Evolutionary conservation across 352 stramenopile species (phyloP), one percentile per base, ranked within the genome.

Genomic region (Phytophthora litchii): DNA sequence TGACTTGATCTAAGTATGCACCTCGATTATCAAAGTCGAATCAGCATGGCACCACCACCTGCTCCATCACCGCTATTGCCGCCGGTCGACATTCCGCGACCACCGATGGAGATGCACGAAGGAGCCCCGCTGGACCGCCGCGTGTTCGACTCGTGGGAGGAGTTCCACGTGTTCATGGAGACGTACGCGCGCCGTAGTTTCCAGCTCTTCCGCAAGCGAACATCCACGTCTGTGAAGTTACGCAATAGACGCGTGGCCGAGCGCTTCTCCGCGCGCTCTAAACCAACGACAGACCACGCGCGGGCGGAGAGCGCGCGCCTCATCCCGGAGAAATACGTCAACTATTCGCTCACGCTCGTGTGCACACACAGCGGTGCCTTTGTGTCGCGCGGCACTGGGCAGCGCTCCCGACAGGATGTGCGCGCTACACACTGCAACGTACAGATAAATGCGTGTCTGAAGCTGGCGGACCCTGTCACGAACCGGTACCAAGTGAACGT

Each of bases 141-240:
- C 36, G 38, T 62, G 4, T 78, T 78, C 36, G 52, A 67, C 9
- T 67, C 69, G 14, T 78, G 69, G 65, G 55, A 61, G 2, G 55
- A 65, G n/a, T 72, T 74, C 41, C 34, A 74, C 52, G 19, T 19
- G 31, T 77, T 66, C 50, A 58, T 78, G 52, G 60, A 71, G 19
- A 40, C 37, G 10, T 78, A 72, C 43, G 51, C 41, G 14, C 64
- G 60, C 32, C 43, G 43, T 45, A 74, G 50, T 41, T 78, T 72
- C 43, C 64, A 78, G 48, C 35, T 78, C 34, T 72, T 78, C 45
- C 69, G 69, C 17, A 78, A 69, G 44, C 69, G 69, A 38, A 78
- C 69, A n/a, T 72, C 69, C 31, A 72, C 64, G 17, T 72, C 59
- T 2, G 64, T 78, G 16, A 74, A 67, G 44, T 49, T 74, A 32